A percentile compares a stretch with the other conserved stretches of the same genome.
Evolutionary conservation across 768 basidiomycete species (phyloP).

Genomic region (Suillus placidus): DNA sequence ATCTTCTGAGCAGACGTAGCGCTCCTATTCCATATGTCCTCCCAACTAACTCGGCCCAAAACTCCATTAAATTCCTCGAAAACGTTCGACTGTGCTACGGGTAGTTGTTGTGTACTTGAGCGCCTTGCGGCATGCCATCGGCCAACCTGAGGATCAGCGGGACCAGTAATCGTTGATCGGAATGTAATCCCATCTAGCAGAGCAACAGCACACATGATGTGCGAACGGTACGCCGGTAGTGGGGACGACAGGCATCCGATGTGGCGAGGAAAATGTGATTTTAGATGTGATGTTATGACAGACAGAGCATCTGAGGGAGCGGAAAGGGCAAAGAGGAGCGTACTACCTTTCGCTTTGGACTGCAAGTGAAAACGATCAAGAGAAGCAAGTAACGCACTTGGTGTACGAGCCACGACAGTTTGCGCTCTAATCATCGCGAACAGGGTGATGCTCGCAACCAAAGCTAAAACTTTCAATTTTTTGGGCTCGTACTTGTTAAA

Average conservation of each 20-base stretch:
- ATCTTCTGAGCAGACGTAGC: constrained; percentile 10
- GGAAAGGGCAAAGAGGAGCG: constrained; percentile 29
- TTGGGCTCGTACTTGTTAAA: not conserved
- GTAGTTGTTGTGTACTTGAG: constrained; percentile 14
- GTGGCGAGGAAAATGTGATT: constrained; percentile 41
- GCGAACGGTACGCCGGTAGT: constrained; percentile 30
- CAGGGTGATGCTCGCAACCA: not conserved
- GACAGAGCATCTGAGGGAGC: constrained; percentile 37
- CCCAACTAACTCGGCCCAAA: constrained; percentile 46
- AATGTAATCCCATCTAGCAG: constrained; percentile 48
- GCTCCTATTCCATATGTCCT: constrained; percentile 49
- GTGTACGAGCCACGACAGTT: constrained; percentile 7
- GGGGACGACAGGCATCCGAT: constrained; percentile 69
- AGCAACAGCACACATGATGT: constrained; percentile 56
- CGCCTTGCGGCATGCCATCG: constrained; percentile 64
- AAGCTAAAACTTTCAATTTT: not conserved
- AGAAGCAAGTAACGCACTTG: constrained; percentile 3
- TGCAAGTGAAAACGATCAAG: constrained; percentile 4
- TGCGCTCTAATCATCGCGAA: not conserved
- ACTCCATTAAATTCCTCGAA: constrained; percentile 10
- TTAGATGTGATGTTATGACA: constrained; percentile 41
- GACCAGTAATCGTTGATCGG: constrained; percentile 65
- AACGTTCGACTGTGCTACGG: constrained; percentile 7
- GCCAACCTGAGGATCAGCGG: constrained; percentile 63
- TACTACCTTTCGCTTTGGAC: constrained; percentile 1